Base-by-base conservation (phyloP, 768 basidiomycete species). In the Leccinum sublutescens region DNA sequence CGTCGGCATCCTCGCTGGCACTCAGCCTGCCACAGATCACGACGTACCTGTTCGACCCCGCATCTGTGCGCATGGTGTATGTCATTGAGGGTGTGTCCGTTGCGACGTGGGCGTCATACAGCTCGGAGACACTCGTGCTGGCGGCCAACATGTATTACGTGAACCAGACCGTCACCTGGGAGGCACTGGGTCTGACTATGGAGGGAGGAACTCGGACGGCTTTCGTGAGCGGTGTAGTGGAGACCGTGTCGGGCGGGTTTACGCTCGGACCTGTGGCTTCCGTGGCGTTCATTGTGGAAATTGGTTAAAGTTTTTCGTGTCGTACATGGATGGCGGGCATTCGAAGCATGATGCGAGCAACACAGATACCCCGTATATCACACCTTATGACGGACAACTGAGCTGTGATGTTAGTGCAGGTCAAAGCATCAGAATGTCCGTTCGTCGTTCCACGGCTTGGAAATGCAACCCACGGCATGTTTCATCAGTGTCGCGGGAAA, bases 141-240 rank as follows among this genome's bases (percentile, higher is more conserved):
- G 83, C 78, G 9, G 74, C 79, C 1, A 87, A 87, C 66, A 79
- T 80, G 64, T 75, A 82, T 43, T 78, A 82, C 43, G 68, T 74
- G 27, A 61, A 69, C 8, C 68, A 69, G 38, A 73, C 66, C 0
- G 66, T 85, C 7, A 45, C 48, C 1, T 70, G 81, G 54, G 25
- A 57, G 0, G 71, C 74, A 21, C 40, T 81, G 49, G 60, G 55
- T 5, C 68, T 76, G 40, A 43, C n/a, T 11, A 11, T 1, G 34
- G 36, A 4, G 61, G 59, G 14, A 1, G 0, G n/a, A 15, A 52
- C 10, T 40, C 17, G 9, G 40, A 53, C 23, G 12, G 52, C 63
- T 25, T 72, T 62, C 43, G 38, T 5, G 52, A 66, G 64, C 27
- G 71, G 70, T n/a, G 49, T 14, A 17, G 63, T 19, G 5, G 51